phyloP scores from a whole-genome alignment of 306 rosid genomes.

The Casuarina equisetifolia region DNA sequence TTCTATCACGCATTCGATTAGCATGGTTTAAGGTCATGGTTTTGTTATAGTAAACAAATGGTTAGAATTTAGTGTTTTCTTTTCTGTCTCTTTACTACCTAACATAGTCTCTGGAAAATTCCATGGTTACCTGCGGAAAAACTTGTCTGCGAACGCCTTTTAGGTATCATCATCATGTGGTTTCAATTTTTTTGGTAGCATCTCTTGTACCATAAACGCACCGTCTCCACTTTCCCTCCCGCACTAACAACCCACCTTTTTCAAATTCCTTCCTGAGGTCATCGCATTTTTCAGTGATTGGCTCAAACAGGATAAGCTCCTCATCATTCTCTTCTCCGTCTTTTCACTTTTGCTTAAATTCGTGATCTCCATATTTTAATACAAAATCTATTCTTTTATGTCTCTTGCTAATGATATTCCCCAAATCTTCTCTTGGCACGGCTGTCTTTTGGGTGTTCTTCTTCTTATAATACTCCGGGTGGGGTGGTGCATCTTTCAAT shows the following conservation, averaged over 20 bases:
- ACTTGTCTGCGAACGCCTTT: neutral
- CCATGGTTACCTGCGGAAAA: constrained; percentile 6
- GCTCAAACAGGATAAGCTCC: constrained; percentile 49
- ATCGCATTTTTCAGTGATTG: constrained; percentile 33
- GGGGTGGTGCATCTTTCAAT: constrained; percentile 18
- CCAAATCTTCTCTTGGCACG: constrained; percentile 23
- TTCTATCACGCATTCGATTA: too few relatives aligned
- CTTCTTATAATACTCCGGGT: constrained; percentile 23
- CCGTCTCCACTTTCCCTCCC: constrained; percentile 54
- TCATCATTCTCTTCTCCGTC: constrained; percentile 19
- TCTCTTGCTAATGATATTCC: constrained; percentile 19
- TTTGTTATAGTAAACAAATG: too few relatives aligned
- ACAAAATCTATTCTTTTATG: neutral
- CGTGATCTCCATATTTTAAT: constrained; percentile 12
- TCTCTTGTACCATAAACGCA: constrained; percentile 34
- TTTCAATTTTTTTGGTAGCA: constrained; percentile 26
- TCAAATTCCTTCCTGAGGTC: constrained; percentile 38
- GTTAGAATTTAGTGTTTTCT: too few relatives aligned
- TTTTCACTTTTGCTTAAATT: neutral
- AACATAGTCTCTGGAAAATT: constrained; percentile 7
- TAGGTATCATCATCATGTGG: neutral
- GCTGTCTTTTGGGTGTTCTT: constrained; percentile 10
- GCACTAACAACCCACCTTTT: constrained; percentile 33
- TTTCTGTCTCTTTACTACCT: neutral
- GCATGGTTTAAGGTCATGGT: too few relatives aligned